Evolutionary conservation across 441 rosid genomes (phyloP).

Genomic region (Croton laevigatus): DNA sequence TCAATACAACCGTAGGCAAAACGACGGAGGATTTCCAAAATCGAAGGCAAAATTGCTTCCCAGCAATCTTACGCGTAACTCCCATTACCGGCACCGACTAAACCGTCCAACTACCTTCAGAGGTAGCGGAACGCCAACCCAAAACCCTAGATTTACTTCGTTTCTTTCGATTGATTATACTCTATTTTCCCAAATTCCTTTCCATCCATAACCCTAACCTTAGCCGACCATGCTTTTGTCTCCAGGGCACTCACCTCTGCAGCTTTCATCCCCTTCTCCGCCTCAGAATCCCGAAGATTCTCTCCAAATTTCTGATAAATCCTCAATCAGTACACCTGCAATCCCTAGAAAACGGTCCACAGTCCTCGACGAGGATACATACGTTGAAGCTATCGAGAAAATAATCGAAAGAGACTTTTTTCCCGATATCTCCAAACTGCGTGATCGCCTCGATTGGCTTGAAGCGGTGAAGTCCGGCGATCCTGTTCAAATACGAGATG

Average conservation of each 20-base stretch:
- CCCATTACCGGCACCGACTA: not conserved
- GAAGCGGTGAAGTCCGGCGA: constrained; percentile 83
- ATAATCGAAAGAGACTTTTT: constrained; percentile 95
- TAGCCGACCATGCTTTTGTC: constrained; percentile 62
- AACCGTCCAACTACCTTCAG: not conserved
- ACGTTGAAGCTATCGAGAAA: constrained; percentile 81
- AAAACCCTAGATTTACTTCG: not conserved
- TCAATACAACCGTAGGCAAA: too few species aligned
- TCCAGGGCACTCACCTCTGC: constrained; percentile 94
- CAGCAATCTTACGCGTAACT: not conserved
- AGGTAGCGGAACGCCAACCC: not conserved
- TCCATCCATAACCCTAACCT: not conserved
- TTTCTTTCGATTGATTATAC: not conserved
- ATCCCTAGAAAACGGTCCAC: constrained; percentile 48
- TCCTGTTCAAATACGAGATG: constrained; percentile 81
- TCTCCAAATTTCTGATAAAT: constrained; percentile 29
- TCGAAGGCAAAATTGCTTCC: not conserved
- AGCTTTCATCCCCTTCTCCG: constrained; percentile 66
- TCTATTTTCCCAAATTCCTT: not conserved
- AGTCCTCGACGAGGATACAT: constrained; percentile 85
- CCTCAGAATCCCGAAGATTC: constrained; percentile 36
- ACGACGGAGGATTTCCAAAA: too few species aligned
- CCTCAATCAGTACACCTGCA: constrained; percentile 27
- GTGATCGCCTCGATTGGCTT: constrained; percentile 92
- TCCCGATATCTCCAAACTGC: constrained; percentile 91